phyloP scores from a whole-genome alignment of 169 alveolate species.

The Sarcocystis neurona region DNA sequence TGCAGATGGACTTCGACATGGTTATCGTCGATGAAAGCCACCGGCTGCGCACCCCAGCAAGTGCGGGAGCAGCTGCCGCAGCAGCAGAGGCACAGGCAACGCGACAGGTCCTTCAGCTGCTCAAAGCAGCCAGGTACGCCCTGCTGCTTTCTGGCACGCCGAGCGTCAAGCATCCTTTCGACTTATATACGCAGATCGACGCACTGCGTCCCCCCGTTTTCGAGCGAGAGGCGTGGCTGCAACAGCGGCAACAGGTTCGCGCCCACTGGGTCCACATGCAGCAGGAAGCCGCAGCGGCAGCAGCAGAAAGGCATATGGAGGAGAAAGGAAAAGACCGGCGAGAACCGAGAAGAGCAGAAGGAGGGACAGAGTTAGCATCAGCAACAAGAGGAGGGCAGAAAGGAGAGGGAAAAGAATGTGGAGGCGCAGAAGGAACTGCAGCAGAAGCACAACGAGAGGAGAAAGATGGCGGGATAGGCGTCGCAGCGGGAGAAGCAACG shows the following conservation, averaged over 20 bases:
- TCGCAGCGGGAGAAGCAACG: too few relatives aligned
- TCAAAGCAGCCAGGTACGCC: conserved; percentile 86
- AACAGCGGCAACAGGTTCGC: not conserved
- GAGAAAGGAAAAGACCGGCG: too few relatives aligned
- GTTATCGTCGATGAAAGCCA: conserved; percentile 65
- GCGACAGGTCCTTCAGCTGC: conserved; percentile 65
- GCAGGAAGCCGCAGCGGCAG: not conserved
- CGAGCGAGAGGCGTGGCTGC: conserved; percentile 12
- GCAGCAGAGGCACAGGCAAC: not conserved
- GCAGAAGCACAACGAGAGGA: not conserved
- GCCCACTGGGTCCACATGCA: not conserved
- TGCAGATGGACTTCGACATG: conserved; percentile 38
- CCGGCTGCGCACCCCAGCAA: conserved; percentile 60
- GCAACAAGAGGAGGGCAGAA: not conserved
- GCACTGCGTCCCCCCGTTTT: conserved; percentile 69
- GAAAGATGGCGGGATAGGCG: too few relatives aligned
- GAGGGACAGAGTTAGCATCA: too few relatives aligned
- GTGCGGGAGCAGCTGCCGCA: conserved; percentile 1
- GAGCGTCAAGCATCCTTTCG: conserved; percentile 91
- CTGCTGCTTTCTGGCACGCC: conserved; percentile 96
- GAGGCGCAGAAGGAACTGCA: not conserved
- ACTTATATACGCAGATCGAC: conserved; percentile 88
- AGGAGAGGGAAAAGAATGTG: not conserved
- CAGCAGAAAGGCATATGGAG: not conserved
- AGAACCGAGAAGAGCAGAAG: too few relatives aligned